Conservation (phyloP, 140 eudicot genomes). For the Ambrosia hybrid region DNA sequence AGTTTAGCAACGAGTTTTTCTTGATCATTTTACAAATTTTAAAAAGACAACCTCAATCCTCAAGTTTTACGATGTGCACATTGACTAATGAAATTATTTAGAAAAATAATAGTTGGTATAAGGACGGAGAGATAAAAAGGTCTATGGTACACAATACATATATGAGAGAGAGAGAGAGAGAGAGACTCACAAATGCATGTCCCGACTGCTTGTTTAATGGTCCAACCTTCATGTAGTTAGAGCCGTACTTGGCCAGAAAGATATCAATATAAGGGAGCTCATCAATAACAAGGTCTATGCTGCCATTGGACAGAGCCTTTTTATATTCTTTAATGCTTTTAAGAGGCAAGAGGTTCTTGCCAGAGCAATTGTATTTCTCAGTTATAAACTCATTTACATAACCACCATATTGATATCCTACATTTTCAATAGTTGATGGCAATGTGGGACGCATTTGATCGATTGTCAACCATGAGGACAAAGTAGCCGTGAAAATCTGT, state of each 20-base stretch:
- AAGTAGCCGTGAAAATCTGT: constrained; percentile 1
- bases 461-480: constrained; percentile 17
- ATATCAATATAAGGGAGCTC: neutral
- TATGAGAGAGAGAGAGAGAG: neutral
- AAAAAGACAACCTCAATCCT: no score
- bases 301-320: neutral
- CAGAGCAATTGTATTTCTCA: neutral
- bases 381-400: neutral
- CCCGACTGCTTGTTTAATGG: constrained; percentile 4
- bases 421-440: neutral
- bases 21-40: no score
- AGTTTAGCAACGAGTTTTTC: no score
- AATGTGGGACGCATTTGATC: constrained; percentile 3
- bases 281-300: neutral
- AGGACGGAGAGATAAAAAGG: no score
- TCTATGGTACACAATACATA: no score
- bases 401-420: constrained; percentile 4
- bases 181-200: constrained; percentile 12
- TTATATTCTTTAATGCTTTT: neutral
- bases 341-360: neutral
- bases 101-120: no score
- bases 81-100: no score
- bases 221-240: constrained; percentile 10
- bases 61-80: no score
- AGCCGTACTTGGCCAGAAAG: constrained; percentile 8